These are phyloP conservation scores for Colletotrichum gigasporum DNA, from an alignment of 2,329 filamentous ascomycete genomes.

Conservation along the genomic window DNA sequence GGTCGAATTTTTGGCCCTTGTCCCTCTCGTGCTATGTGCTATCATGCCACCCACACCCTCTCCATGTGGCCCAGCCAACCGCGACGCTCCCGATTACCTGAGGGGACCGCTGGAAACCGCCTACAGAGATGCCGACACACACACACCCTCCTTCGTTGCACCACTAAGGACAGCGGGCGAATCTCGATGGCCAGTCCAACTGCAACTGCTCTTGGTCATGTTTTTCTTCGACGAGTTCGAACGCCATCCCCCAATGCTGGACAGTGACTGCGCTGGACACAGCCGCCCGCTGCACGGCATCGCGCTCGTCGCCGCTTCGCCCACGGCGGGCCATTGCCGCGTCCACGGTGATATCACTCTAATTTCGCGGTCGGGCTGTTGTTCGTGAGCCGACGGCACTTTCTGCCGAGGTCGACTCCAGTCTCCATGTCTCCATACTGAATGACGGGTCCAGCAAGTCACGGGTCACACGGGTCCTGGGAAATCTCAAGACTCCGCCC, in stretches of 20 bases:
- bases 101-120: conserved; percentile 1
- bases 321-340: background rate
- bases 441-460: background rate
- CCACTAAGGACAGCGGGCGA: background rate
- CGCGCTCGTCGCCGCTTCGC: background rate
- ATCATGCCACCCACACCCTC: conserved; percentile 26
- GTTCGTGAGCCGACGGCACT: conserved; percentile 1
- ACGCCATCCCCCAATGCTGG: background rate
- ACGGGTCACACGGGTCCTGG: conserved; percentile 5
- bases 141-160: background rate
- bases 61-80: conserved; percentile 21
- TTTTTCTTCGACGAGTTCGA: background rate
- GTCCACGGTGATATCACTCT: conserved; percentile 17
- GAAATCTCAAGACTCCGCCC: background rate
- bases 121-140: conserved; percentile 11
- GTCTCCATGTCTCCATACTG: background rate
- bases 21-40: conserved; percentile 7
- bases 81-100: conserved; percentile 23
- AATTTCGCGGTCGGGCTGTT: conserved; percentile 10
- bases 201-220: background rate
- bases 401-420: conserved; percentile 19
- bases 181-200: conserved; percentile 8
- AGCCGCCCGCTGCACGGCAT: background rate
- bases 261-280: background rate
- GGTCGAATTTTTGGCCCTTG: background rate